Percentiles rank a stretch among this genome's conserved stretches.
Evolutionary conservation across 2,329 filamentous ascomycete species (phyloP).

Genomic region (Cryphonectria nitschkei): DNA sequence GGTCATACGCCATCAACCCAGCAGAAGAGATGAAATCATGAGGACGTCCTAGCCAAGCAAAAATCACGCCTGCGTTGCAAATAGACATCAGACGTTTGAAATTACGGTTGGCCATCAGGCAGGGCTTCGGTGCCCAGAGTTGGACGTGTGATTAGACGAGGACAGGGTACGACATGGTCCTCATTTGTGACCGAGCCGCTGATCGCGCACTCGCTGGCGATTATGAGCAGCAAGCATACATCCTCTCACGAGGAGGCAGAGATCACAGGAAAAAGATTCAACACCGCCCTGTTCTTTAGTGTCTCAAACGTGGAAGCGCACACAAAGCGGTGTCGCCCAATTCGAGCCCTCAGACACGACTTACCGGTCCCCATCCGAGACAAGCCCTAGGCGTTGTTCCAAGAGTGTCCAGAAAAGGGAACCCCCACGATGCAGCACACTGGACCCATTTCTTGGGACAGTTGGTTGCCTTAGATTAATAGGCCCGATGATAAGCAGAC

Average conservation of each 20-base stretch:
- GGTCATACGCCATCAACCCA: not conserved
- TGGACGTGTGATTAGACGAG: not conserved
- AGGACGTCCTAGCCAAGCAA: not conserved
- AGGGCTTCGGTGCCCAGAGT: not conserved
- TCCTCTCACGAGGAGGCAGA: not conserved
- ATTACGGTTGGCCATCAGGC: not conserved
- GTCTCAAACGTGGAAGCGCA: not conserved
- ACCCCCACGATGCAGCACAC: not conserved
- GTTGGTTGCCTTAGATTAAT: not conserved
- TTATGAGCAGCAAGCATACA: not conserved
- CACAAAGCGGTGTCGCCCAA: not conserved
- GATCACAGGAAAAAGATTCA: not conserved
- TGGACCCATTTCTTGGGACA: not conserved
- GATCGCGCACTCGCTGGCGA: not conserved
- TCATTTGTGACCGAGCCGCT: not conserved
- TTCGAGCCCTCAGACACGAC: not conserved
- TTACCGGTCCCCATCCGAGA: not conserved
- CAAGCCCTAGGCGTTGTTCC: not conserved
- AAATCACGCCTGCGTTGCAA: not conserved
- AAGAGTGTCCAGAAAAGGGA: not conserved
- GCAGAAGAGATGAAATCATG: not conserved
- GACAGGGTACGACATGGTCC: not conserved
- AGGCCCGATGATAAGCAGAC: not conserved
- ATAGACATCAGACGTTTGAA: not conserved
- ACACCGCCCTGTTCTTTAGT: not conserved